Conservation (phyloP, 139 green algal species). For the Tetratostichococcus sp. region DNA sequence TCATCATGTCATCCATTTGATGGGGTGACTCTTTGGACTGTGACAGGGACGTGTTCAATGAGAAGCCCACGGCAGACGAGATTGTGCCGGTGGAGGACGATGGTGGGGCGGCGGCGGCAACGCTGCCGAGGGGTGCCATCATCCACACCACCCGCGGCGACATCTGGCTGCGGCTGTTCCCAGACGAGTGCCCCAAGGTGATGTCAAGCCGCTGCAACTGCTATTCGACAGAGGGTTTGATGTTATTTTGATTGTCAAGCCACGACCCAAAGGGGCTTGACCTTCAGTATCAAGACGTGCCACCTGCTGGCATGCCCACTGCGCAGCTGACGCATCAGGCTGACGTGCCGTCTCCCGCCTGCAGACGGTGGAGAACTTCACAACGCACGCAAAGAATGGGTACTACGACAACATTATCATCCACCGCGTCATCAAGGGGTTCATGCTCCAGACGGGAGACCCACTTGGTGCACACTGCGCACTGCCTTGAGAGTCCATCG, state of each 20-base stretch:
- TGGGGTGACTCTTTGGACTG: too few species aligned
- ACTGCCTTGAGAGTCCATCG: conserved; percentile 10
- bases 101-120: conserved; percentile 6
- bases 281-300: too few species aligned
- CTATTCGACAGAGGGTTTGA: too few species aligned
- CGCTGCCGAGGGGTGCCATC: conserved; percentile 61
- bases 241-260: too few species aligned
- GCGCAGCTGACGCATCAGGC: too few species aligned
- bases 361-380: conserved; percentile 97
- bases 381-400: conserved; percentile 84
- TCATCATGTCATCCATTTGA: too few species aligned
- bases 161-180: conserved; percentile 89
- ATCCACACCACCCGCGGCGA: conserved; percentile 89
- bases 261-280: too few species aligned
- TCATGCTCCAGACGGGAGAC: conserved; percentile 96
- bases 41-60: conserved; percentile 93
- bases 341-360: neutral
- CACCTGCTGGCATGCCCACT: too few species aligned
- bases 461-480: conserved; percentile 47
- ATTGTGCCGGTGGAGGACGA: conserved; percentile 45
- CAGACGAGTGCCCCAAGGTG: conserved; percentile 83
- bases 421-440: conserved; percentile 97
- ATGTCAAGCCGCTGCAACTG: too few species aligned
- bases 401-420: conserved; percentile 95
- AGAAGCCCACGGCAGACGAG: conserved; percentile 75